phyloP scores from a whole-genome alignment of 176 grass and related monocot genomes.

The Dactylis glomerata region DNA sequence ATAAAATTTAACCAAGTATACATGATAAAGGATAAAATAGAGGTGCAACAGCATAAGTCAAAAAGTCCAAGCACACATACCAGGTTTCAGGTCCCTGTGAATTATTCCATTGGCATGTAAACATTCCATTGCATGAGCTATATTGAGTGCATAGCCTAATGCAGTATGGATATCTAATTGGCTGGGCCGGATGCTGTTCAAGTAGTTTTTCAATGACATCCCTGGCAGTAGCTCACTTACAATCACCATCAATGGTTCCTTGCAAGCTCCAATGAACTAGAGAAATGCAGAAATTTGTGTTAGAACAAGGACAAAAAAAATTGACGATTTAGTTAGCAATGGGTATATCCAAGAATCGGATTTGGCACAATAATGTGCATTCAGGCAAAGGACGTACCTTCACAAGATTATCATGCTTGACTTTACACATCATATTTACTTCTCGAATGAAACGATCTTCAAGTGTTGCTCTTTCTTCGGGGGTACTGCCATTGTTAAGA shows the following conservation, averaged over 20 bases:
- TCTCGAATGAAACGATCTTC: conserved; percentile 95
- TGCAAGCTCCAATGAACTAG: conserved; percentile 95
- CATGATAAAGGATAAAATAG: neutral
- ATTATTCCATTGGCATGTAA: conserved; percentile 96
- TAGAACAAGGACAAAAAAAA: neutral
- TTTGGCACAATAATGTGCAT: neutral
- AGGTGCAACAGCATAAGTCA: neutral
- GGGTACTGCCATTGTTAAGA: conserved; percentile 63
- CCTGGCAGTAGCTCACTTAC: conserved; percentile 86
- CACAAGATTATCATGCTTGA: conserved; percentile 92
- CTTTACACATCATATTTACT: conserved; percentile 92
- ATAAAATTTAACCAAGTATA: neutral
- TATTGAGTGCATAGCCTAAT: conserved; percentile 78
- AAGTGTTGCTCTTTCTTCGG: conserved; percentile 65
- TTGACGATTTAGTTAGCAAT: neutral
- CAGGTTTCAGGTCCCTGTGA: conserved; percentile 97
- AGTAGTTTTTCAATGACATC: conserved; percentile 82
- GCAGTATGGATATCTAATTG: conserved; percentile 64
- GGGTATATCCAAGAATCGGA: neutral
- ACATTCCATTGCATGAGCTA: conserved; percentile 96
- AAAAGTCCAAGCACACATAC: conserved; percentile 32
- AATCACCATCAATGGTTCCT: conserved; percentile 98
- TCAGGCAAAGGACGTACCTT: conserved; percentile 54
- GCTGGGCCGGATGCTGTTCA: conserved; percentile 74
- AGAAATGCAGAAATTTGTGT: neutral